Conservation (phyloP, 179 eudicot species). For the Actinidia arguta region DNA sequence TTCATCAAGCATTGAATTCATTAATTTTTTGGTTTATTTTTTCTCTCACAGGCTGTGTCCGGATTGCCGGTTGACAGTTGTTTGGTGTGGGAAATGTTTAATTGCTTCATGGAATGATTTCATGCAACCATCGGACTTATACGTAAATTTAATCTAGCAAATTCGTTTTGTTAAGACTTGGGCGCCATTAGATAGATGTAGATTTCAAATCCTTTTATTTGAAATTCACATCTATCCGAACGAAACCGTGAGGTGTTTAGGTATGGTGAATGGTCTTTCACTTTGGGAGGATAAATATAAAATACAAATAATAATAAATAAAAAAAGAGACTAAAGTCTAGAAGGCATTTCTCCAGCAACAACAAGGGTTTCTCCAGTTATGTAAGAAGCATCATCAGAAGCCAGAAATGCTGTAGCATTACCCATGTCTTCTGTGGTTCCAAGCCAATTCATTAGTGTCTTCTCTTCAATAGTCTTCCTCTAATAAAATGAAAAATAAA, state of each 20-base stretch:
- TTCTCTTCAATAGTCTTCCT: slow-evolving; percentile 63
- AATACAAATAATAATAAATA: not conserved
- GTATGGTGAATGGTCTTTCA: too few relatives aligned
- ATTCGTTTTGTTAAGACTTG: not conserved
- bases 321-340: slow-evolving; percentile 47
- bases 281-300: too few relatives aligned
- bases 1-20: too few relatives aligned
- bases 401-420: slow-evolving; percentile 83
- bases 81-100: too few relatives aligned
- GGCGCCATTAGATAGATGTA: not conserved
- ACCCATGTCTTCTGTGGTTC: slow-evolving; percentile 89
- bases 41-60: too few relatives aligned
- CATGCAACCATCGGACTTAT: too few relatives aligned
- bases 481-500: slow-evolving; percentile 36
- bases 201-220: not conserved
- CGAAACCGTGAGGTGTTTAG: too few relatives aligned
- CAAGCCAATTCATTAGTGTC: slow-evolving; percentile 73
- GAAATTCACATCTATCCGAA: not conserved
- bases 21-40: too few relatives aligned
- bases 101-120: too few relatives aligned
- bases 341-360: slow-evolving; percentile 88
- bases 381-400: slow-evolving; percentile 86
- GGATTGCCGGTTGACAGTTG: too few relatives aligned
- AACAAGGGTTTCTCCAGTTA: slow-evolving; percentile 91
- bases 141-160: too few relatives aligned